Evolutionary conservation across 345 rosid genomes (phyloP).

Genomic region (Lenwebbia sp.): DNA sequence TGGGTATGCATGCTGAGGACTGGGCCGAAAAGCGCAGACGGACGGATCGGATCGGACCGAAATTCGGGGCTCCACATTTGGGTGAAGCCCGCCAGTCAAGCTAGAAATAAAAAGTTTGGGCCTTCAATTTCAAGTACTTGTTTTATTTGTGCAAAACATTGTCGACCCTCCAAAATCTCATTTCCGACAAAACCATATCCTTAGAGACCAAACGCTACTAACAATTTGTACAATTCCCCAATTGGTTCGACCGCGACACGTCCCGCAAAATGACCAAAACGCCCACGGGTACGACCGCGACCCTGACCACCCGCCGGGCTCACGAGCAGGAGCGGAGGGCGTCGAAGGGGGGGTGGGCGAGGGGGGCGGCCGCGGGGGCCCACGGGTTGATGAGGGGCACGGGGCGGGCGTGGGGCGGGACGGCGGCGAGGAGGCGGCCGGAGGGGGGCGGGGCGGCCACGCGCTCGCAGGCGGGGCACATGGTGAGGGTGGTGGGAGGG

Average conservation of each 20-base stretch:
- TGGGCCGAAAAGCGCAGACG: not conserved
- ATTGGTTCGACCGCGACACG: not conserved
- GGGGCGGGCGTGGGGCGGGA: conserved; percentile 19
- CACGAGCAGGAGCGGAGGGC: conserved; percentile 1
- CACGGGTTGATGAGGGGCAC: conserved; percentile 37
- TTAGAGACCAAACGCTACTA: not conserved
- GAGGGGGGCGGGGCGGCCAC: conserved; percentile 54
- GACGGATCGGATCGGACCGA: not conserved
- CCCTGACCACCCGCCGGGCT: not conserved
- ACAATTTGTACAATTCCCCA: not conserved
- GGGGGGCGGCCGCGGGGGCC: conserved; percentile 17
- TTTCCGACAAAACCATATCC: not conserved
- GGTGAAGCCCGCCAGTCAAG: not conserved
- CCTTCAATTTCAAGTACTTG: not conserved
- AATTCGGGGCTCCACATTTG: not conserved
- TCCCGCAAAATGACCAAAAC: not conserved
- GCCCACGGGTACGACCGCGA: not conserved
- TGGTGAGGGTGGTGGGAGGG: conserved; percentile 97
- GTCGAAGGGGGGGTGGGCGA: not conserved
- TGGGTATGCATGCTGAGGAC: not conserved
- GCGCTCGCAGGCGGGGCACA: conserved; percentile 99
- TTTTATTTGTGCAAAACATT: too few species aligned
- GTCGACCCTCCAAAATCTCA: not conserved
- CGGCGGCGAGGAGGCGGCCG: not conserved
- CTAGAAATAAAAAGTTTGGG: not conserved